These are phyloP conservation scores for Mycena kentingensis DNA, from an alignment of 768 basidiomycete species.

Conservation along the genomic window DNA sequence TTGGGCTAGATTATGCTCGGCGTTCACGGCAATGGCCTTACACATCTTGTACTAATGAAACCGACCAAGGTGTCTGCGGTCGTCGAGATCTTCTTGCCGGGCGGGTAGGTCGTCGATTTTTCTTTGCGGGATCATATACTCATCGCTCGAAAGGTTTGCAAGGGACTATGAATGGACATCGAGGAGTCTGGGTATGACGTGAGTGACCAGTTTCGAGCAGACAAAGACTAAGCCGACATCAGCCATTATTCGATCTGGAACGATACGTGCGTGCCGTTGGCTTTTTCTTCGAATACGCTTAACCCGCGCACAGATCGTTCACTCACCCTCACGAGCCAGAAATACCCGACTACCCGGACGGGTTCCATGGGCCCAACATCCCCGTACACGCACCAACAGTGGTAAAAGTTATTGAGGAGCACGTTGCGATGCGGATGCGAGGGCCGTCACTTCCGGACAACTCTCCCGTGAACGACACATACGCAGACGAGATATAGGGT, in stretches of 20 bases:
- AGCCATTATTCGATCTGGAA: slow-evolving; percentile 66
- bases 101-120: no score
- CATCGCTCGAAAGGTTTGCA: no score
- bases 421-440: slow-evolving; percentile 36
- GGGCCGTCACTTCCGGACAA: not conserved
- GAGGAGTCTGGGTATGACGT: slow-evolving; percentile 50
- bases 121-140: no score
- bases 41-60: slow-evolving; percentile 64
- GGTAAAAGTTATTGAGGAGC: slow-evolving; percentile 55
- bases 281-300: not conserved
- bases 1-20: slow-evolving; percentile 47
- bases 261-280: slow-evolving; percentile 36
- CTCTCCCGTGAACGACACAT: slow-evolving; percentile 12
- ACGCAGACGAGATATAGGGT: not conserved
- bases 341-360: slow-evolving; percentile 54
- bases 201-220: no score
- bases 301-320: not conserved
- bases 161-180: slow-evolving; percentile 68
- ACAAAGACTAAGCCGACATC: no score
- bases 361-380: slow-evolving; percentile 63
- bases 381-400: slow-evolving; percentile 54
- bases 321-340: slow-evolving; percentile 17
- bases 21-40: slow-evolving; percentile 61
- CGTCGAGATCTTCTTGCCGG: slow-evolving; percentile 63
- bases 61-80: slow-evolving; percentile 56